phyloP scores from a whole-genome alignment of 2,329 filamentous ascomycete genomes.

The Paraphaeosphaeria minitans region DNA sequence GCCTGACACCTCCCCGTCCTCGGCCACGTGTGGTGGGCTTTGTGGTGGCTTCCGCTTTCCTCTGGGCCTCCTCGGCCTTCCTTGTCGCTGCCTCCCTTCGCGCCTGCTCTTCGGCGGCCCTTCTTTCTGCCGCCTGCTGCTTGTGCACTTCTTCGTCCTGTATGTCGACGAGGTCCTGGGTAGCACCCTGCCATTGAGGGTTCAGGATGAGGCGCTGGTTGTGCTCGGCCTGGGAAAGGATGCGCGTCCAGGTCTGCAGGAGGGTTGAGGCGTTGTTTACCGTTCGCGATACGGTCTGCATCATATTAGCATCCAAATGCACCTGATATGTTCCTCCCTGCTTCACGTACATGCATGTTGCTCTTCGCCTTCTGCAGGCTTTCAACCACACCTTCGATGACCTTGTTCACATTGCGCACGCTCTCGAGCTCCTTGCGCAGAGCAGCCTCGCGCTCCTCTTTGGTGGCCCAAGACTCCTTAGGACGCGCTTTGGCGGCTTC shows the following conservation, averaged over 20 bases:
- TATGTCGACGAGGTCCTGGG: conserved; percentile 81
- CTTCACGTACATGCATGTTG: conserved; percentile 72
- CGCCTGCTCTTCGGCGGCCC: conserved; percentile 77
- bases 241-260: conserved; percentile 93
- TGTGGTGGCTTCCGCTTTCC: conserved; percentile 65
- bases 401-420: conserved; percentile 83
- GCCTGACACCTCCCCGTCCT: conserved; percentile 43
- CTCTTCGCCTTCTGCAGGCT: conserved; percentile 73
- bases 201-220: conserved; percentile 91
- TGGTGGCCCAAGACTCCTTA: conserved; percentile 62
- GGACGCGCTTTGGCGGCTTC: conserved; percentile 46
- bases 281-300: conserved; percentile 79
- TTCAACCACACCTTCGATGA: conserved; percentile 78
- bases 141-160: conserved; percentile 77
- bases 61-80: conserved; percentile 57
- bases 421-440: conserved; percentile 81
- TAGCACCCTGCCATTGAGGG: conserved; percentile 86
- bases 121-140: conserved; percentile 77
- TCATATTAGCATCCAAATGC: conserved; percentile 13
- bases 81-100: conserved; percentile 70
- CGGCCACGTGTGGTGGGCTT: conserved; percentile 47
- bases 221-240: conserved; percentile 95
- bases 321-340: neutral
- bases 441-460: conserved; percentile 73
- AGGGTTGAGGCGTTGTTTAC: conserved; percentile 87